Base-by-base conservation (phyloP, 2,329 filamentous ascomycete genomes). In the Cladosporium colombiae region DNA sequence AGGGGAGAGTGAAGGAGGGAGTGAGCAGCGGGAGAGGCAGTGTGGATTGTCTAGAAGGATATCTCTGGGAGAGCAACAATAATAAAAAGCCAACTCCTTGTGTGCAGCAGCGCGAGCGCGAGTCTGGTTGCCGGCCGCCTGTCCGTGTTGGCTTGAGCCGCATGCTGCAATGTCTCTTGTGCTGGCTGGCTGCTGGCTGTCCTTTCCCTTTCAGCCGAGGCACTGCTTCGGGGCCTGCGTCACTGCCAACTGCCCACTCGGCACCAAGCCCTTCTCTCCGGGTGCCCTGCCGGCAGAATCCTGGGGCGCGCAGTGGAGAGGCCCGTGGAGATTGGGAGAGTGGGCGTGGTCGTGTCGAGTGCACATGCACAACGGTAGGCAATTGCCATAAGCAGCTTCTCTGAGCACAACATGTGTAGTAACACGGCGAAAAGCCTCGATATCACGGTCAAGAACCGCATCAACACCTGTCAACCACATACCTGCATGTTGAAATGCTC, bases 261-360 rank as follows among this genome's bases (percentile, higher is more conserved):
- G 40, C 58, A 62, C 46, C 56, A 57, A 57, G 55, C 55, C 55
- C 57, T 49, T 49, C 25, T 49, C 57, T 59, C 40, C 57, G 57
- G 57, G 31, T 35, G 25, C 27, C 10, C 8, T 27, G 18, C 25
- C 37, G 44, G 37, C 16, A n/a, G 6, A 35, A 29, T 60, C 40
- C 37, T 60, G 57, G 57, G 57, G 57, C 25, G 27, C 4, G 16
- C 25, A 31, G 57, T 60, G 57, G 57, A 60, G 57, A 57, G 21
- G 21, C 21, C n/a, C n/a, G 53, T 57, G 53, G 53, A 57, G 53
- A 29, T 55, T n/a, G 27, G 25, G 46, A 23, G 21, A 25, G n/a
- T n/a, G n/a, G n/a, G n/a, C n/a, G n/a, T n/a, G n/a, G n/a, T n/a
- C n/a, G n/a, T n/a, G n/a, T n/a, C n/a, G n/a, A n/a, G n/a, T n/a